A percentile compares a stretch with the other conserved stretches of the same genome.
phyloP scores from a whole-genome alignment of 1,284 basidiomycete species.

The Cystobasidiaceae sp. region DNA sequence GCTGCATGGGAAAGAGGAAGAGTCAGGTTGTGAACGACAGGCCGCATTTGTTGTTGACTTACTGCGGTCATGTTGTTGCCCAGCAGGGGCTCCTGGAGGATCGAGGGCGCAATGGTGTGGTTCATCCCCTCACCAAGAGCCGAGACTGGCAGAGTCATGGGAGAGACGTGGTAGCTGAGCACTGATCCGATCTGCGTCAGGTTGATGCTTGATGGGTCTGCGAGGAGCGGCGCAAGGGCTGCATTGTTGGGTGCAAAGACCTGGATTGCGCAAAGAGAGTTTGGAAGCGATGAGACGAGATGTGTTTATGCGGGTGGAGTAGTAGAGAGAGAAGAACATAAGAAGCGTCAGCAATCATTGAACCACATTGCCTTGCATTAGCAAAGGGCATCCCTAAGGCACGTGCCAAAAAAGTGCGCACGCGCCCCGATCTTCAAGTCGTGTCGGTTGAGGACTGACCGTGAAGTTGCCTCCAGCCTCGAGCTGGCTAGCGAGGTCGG shows the following conservation, averaged over 20 bases:
- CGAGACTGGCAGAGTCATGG: conserved; percentile 16
- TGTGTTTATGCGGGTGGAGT: not conserved
- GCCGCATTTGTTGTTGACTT: not conserved
- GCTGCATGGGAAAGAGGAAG: conserved; percentile 26
- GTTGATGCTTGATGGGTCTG: conserved; percentile 26
- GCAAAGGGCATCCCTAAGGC: too few relatives aligned
- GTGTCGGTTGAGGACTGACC: not conserved
- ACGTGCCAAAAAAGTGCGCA: too few relatives aligned
- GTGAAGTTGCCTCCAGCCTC: conserved; percentile 18
- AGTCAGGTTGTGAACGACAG: not conserved
- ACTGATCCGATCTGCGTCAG: conserved; percentile 25
- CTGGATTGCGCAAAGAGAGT: not conserved
- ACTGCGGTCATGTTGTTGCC: conserved; percentile 32
- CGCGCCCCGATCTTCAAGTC: too few relatives aligned
- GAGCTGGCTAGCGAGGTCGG: conserved; percentile 9
- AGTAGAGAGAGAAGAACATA: not conserved
- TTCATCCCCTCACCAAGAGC: conserved; percentile 23
- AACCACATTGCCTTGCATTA: too few relatives aligned
- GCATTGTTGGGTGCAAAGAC: conserved; percentile 37
- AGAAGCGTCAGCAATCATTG: too few relatives aligned
- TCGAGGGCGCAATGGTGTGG: conserved; percentile 35
- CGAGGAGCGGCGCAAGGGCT: conserved; percentile 31
- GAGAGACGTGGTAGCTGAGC: conserved; percentile 36
- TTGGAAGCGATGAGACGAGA: not conserved
- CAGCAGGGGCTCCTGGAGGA: conserved; percentile 24